These are phyloP conservation scores for Pseudotsuga menziesii DNA, from an alignment of 75 land plant species.

Conservation along the genomic window DNA sequence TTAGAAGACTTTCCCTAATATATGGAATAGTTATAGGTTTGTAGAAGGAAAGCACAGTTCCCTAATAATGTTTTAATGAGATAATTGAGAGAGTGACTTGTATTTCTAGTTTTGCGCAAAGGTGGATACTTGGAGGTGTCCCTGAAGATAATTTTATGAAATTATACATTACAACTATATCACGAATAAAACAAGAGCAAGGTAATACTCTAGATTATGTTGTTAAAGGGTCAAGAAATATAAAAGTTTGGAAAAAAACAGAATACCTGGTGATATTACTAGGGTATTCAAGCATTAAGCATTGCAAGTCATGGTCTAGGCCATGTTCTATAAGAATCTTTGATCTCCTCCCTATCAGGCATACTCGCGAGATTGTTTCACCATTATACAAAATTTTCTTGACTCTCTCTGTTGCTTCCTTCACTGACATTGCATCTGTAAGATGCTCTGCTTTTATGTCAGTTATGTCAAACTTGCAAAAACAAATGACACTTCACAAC, in stretches of 20 bases:
- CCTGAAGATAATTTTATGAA: constrained; percentile 31
- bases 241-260: neutral
- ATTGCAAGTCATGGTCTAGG: constrained; percentile 34
- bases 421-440: constrained; percentile 23
- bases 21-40: neutral
- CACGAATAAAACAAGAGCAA: neutral
- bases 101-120: constrained; percentile 78
- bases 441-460: constrained; percentile 32
- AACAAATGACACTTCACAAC: neutral
- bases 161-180: neutral
- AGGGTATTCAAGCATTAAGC: constrained; percentile 31
- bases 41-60: constrained; percentile 23
- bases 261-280: constrained; percentile 27
- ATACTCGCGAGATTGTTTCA: neutral
- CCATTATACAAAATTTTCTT: constrained; percentile 26
- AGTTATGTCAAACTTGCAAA: constrained; percentile 29
- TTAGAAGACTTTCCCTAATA: neutral
- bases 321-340: constrained; percentile 34
- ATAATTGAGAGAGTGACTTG: constrained; percentile 85
- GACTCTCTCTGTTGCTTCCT: constrained; percentile 13
- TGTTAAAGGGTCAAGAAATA: neutral
- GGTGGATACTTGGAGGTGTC: constrained; percentile 89
- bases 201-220: neutral
- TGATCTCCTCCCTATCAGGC: constrained; percentile 6
- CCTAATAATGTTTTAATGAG: constrained; percentile 79